Conservation (phyloP, 768 basidiomycete species). For the Boletus edulis region DNA sequence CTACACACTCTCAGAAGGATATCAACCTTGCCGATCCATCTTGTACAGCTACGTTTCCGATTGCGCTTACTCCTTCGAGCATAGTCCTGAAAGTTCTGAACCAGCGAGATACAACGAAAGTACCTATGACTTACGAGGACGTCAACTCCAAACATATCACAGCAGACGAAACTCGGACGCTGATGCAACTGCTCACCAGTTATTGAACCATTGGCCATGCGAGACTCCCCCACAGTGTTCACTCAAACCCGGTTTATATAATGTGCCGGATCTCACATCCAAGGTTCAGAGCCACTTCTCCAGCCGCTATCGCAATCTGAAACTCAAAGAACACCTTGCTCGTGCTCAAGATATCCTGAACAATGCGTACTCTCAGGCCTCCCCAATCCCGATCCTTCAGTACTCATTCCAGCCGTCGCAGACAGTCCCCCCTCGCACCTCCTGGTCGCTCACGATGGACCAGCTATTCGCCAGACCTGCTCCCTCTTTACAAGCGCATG, state of each 20-base stretch:
- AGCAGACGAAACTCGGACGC: slow-evolving; percentile 5
- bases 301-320: slow-evolving; percentile 16
- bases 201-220: slow-evolving; percentile 20
- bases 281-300: slow-evolving; percentile 3
- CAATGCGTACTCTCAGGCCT: background rate
- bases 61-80: background rate
- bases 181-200: background rate
- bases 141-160: slow-evolving; percentile 7
- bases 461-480: slow-evolving; percentile 6
- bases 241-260: background rate
- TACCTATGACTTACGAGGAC: background rate
- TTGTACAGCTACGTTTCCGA: background rate
- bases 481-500: background rate
- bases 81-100: slow-evolving; percentile 11
- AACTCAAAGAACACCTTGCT: slow-evolving; percentile 13
- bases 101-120: slow-evolving; percentile 1
- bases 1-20: slow-evolving; percentile 10
- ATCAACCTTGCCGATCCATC: background rate
- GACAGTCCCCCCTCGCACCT: background rate
- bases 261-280: slow-evolving; percentile 1
- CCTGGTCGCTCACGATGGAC: background rate
- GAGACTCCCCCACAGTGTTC: slow-evolving; percentile 7
- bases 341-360: slow-evolving; percentile 11
- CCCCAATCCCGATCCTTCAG: background rate
- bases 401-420: slow-evolving; percentile 6